Percentiles rank a stretch among this genome's conserved stretches.
Conservation (phyloP, 2,329 filamentous ascomycete genomes). For the Aspergillus flavus region DNA sequence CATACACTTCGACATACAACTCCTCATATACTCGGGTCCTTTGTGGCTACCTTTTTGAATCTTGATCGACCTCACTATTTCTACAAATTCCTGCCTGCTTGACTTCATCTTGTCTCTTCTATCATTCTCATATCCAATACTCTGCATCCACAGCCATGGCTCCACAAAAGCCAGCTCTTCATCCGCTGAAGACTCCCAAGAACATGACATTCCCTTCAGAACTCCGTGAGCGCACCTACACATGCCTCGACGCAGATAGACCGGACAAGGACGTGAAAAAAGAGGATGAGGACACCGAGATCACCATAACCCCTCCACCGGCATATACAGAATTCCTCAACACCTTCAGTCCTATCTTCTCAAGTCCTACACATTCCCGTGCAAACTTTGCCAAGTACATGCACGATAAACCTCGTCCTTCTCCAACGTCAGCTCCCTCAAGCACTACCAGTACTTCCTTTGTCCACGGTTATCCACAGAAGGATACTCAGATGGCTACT, state of each 20-base stretch:
- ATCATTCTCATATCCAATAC: no score
- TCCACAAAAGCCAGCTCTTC: constrained; percentile 37
- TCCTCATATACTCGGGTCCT: no score
- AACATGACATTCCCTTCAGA: constrained; percentile 52
- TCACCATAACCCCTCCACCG: constrained; percentile 83
- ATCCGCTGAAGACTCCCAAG: constrained; percentile 46
- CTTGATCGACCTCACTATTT: no score
- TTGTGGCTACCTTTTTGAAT: no score
- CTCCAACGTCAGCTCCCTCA: constrained; percentile 40
- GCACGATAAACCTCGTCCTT: constrained; percentile 30
- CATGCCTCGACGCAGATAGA: constrained; percentile 66
- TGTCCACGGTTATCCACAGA: constrained; percentile 32
- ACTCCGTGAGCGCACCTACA: constrained; percentile 60
- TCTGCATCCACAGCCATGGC: constrained; percentile 20
- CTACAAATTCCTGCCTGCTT: no score
- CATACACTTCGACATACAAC: background rate
- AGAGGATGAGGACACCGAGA: constrained; percentile 63
- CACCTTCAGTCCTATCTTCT: constrained; percentile 69
- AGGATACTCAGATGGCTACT: constrained; percentile 36
- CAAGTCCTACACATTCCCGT: constrained; percentile 65
- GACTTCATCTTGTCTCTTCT: background rate
- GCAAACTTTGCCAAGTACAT: constrained; percentile 53
- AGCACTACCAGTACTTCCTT: constrained; percentile 38
- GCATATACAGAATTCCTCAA: constrained; percentile 93
- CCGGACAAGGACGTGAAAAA: constrained; percentile 38